These are phyloP conservation scores for Suhomyces pyralidae DNA, from an alignment of 805 yeast genomes.

Conservation along the genomic window DNA sequence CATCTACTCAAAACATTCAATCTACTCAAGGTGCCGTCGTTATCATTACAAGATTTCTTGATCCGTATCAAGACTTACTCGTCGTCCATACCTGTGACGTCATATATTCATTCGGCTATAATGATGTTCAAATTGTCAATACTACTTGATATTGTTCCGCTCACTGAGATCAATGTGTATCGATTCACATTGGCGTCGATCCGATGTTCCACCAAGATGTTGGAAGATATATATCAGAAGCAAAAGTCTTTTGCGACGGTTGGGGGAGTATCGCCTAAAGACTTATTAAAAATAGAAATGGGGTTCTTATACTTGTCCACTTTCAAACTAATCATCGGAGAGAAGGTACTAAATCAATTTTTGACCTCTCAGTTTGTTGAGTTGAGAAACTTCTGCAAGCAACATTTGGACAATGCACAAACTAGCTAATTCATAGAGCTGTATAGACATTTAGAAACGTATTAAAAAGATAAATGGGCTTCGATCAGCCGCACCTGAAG, in stretches of 20 bases:
- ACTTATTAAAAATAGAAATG: constrained; percentile 48
- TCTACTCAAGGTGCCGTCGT: constrained; percentile 32
- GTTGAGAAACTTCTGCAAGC: constrained; percentile 23
- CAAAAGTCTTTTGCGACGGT: constrained; percentile 42
- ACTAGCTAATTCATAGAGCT: constrained; percentile 11
- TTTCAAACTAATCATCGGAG: constrained; percentile 47
- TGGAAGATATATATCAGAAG: constrained; percentile 45
- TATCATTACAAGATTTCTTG: constrained; percentile 34
- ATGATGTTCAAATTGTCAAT: constrained; percentile 35
- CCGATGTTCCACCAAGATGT: constrained; percentile 38
- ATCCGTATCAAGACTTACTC: constrained; percentile 38
- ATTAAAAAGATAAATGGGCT: constrained; percentile 20
- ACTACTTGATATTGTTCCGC: constrained; percentile 28
- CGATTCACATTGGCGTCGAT: constrained; percentile 38
- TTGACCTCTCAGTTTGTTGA: constrained; percentile 30
- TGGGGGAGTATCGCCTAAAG: constrained; percentile 43
- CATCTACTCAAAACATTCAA: constrained; percentile 32
- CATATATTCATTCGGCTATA: constrained; percentile 39
- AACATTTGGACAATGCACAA: constrained; percentile 5
- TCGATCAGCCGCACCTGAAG: constrained; percentile 8
- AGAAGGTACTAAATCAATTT: constrained; percentile 28
- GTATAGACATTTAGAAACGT: constrained; percentile 13
- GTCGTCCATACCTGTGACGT: constrained; percentile 36
- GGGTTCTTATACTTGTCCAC: constrained; percentile 48
- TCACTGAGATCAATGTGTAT: constrained; percentile 37